Evolutionary conservation across 192 early-diverging fungal genomes (phyloP).

Genomic region (Pecoramyces ruminantium): DNA sequence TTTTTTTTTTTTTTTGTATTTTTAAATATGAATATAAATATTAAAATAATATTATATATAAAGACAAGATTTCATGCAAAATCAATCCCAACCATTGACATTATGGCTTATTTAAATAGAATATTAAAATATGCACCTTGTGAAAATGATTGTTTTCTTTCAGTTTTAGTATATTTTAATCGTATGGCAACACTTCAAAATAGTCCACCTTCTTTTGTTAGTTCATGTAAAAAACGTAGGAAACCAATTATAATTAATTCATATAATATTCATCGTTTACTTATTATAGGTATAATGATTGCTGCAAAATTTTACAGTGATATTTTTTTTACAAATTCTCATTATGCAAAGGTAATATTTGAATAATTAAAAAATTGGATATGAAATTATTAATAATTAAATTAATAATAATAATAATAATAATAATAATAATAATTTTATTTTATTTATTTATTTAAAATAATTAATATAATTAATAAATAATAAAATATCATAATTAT

Average conservation of each 20-base stretch:
- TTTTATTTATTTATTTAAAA: too few species aligned
- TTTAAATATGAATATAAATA: too few species aligned
- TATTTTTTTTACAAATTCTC: slow-evolving; percentile 84
- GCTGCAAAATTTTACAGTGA: slow-evolving; percentile 82
- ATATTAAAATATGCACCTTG: slow-evolving; percentile 91
- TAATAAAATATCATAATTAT: too few species aligned
- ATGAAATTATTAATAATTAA: too few species aligned
- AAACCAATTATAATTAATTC: slow-evolving; percentile 29
- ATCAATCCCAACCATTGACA: slow-evolving; percentile 76
- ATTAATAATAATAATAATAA: neutral
- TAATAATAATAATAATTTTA: too few species aligned
- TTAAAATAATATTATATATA: neutral
- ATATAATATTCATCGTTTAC: slow-evolving; percentile 66
- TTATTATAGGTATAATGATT: slow-evolving; percentile 81
- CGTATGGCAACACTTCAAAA: slow-evolving; percentile 41
- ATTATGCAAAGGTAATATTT: slow-evolving; percentile 45
- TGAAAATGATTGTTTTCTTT: slow-evolving; percentile 76
- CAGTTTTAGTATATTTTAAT: slow-evolving; percentile 76
- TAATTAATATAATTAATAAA: too few species aligned
- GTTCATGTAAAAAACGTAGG: slow-evolving; percentile 7
- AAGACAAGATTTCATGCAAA: slow-evolving; percentile 79
- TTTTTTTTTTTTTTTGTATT: too few species aligned
- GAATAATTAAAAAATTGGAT: neutral
- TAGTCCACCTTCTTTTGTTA: slow-evolving; percentile 18
- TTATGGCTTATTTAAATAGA: slow-evolving; percentile 64